Conservation (phyloP, 495 filamentous ascomycete species). For the Aspergillus asperescens region DNA sequence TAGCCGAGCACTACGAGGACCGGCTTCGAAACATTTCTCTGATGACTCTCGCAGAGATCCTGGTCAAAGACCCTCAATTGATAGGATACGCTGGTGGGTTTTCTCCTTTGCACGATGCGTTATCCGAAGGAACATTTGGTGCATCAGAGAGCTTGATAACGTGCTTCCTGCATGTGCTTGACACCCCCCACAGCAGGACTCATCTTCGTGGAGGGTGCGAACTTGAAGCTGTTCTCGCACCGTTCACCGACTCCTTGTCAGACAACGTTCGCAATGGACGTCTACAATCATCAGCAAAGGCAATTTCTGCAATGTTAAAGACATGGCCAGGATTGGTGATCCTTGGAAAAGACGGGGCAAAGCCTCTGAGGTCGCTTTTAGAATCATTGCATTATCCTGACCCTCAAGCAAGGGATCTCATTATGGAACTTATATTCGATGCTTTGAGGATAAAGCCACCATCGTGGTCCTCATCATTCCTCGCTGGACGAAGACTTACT, state of each 20-base stretch:
- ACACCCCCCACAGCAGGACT: conserved; percentile 72
- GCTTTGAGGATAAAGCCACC: conserved; percentile 90
- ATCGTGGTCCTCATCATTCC: conserved; percentile 92
- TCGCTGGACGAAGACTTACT: conserved; percentile 86
- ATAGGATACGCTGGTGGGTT: conserved; percentile 78
- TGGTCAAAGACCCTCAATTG: conserved; percentile 76
- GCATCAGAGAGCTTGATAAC: conserved; percentile 79
- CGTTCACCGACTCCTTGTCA: conserved; percentile 78
- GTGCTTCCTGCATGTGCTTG: conserved; percentile 82
- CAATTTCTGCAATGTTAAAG: conserved; percentile 79
- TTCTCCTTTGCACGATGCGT: conserved; percentile 72
- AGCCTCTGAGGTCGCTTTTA: conserved; percentile 75
- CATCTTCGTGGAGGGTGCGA: conserved; percentile 77
- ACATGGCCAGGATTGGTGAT: conserved; percentile 88
- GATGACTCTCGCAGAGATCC: conserved; percentile 85
- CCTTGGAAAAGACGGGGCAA: conserved; percentile 76
- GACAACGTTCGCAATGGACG: conserved; percentile 64
- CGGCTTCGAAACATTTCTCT: conserved; percentile 82
- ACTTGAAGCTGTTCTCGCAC: conserved; percentile 72
- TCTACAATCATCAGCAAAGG: conserved; percentile 77
- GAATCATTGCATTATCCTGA: conserved; percentile 70
- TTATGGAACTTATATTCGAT: conserved; percentile 86
- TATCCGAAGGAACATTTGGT: conserved; percentile 85
- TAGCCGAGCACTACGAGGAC: conserved; percentile 86
- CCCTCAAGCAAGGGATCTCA: conserved; percentile 55